Evolutionary conservation across 148 eudicot genomes (phyloP), one percentile per base, ranked within the genome.

Genomic region (Camellia sinensis): DNA sequence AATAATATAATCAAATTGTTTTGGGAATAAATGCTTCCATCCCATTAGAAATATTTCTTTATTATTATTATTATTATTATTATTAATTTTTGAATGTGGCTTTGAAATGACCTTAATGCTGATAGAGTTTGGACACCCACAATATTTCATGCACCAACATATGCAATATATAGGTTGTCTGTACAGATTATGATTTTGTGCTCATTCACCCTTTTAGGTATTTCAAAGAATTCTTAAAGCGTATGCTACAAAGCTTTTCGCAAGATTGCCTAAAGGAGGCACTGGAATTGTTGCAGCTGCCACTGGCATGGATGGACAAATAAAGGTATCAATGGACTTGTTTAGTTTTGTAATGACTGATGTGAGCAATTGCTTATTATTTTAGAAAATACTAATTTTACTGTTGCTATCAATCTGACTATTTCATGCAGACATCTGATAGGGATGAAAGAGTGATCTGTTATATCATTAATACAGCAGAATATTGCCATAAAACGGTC

Each of bases 231-330:
- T 92, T 81, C 97, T 95, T 68, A 95, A 91, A 87, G 93, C 94
- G 73, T 95, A 95, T 92, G 99, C 99, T 18, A 92, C 97, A 71
- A 95, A 93, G 89, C 90, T 95, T 76, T 95, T 90, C 80, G 85
- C 82, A 44, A 90, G 85, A 82, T 88, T 95, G 82, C 98, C 99
- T 10, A 95, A 91, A 83, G 97, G 97, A 59, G 99, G 99, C 54
- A 85, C 93, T 81, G 97, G 99, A 73, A 87, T 95, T 83, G 97
- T 95, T 77, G 99, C 99, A 78, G 99, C 99, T 53, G 99, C 99
- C 78, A 95, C 99, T 67, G 99, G 99, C 81, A 93, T 90, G 92
- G 98, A 95, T 89, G 99, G 99, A 73, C 97, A 95, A 80, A 95
- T 95, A 62, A 95, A 95, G 97, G 98, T 95, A 80, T 75, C 48